Percentiles rank a stretch among this genome's conserved stretches.
Conservation (phyloP, 176 grass and related monocot species). For the Triticum dicoccoides region DNA sequence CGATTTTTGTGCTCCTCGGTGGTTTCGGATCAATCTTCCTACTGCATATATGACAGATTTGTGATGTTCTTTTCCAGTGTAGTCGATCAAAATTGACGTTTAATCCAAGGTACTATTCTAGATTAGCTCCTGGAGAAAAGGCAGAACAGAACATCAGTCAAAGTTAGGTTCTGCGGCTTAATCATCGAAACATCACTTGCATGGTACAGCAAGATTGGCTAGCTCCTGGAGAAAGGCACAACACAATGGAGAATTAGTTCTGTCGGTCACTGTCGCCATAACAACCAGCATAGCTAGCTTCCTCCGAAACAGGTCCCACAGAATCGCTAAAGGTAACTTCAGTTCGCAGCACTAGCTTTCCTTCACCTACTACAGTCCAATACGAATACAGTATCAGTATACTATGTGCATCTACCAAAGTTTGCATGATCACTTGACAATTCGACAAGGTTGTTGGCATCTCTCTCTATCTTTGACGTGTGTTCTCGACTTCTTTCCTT, state of each 20-base stretch:
- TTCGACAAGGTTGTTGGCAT: neutral
- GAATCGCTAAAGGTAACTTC: neutral
- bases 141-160: neutral
- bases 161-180: neutral
- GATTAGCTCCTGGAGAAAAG: neutral
- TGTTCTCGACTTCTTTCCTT: constrained; percentile 2
- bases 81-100: neutral
- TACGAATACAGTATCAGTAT: neutral
- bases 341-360: neutral
- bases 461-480: constrained; percentile 14
- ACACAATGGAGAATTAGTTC: constrained; percentile 3
- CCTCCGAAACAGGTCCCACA: neutral
- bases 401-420: neutral
- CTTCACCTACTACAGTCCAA: neutral
- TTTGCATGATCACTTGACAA: constrained; percentile 6
- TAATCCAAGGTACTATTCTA: neutral
- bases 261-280: neutral
- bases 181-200: neutral
- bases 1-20: no score
- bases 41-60: no score
- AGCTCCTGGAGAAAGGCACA: neutral
- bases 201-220: constrained; percentile 2
- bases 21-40: no score
- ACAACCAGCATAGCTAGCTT: neutral
- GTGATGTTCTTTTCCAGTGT: no score